phyloP scores from a whole-genome alignment of 371 early-diverging fungal genomes.

The Mucor racemosus region DNA sequence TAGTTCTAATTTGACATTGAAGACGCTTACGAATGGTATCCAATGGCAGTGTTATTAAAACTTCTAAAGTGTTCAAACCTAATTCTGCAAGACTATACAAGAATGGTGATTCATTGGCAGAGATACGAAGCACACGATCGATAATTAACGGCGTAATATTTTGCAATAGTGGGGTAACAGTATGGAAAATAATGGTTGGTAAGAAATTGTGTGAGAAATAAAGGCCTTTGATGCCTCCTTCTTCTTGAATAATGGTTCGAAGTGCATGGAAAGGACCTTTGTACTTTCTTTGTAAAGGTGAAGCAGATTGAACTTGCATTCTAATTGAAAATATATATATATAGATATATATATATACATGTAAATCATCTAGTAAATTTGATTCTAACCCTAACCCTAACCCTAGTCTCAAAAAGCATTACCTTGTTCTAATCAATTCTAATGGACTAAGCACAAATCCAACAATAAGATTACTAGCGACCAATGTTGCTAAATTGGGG shows the following conservation, averaged over 20 bases:
- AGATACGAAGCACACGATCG: slow-evolving; percentile 71
- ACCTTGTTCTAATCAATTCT: slow-evolving; percentile 80
- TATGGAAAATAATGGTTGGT: slow-evolving; percentile 80
- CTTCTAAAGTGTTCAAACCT: slow-evolving; percentile 68
- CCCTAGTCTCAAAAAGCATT: neutral
- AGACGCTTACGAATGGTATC: slow-evolving; percentile 90
- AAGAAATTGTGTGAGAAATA: slow-evolving; percentile 72
- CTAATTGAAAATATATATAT: slow-evolving; percentile 22
- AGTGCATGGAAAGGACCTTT: slow-evolving; percentile 76
- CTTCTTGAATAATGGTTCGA: slow-evolving; percentile 73
- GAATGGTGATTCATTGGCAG: slow-evolving; percentile 69
- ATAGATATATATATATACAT: no score
- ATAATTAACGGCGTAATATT: slow-evolving; percentile 73
- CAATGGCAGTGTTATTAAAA: slow-evolving; percentile 81
- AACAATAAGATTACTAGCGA: slow-evolving; percentile 70
- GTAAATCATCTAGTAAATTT: no score
- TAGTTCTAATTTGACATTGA: slow-evolving; percentile 75
- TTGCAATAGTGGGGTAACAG: slow-evolving; percentile 75
- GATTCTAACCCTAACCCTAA: no score
- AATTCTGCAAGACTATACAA: slow-evolving; percentile 72
- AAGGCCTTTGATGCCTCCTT: slow-evolving; percentile 78
- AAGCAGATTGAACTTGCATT: slow-evolving; percentile 75
- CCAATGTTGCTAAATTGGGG: slow-evolving; percentile 74
- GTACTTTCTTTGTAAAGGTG: slow-evolving; percentile 79
- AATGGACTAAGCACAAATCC: slow-evolving; percentile 80